Evolutionary conservation across 2,329 filamentous ascomycete species (phyloP).

Genomic region (Cytospora leucostoma): DNA sequence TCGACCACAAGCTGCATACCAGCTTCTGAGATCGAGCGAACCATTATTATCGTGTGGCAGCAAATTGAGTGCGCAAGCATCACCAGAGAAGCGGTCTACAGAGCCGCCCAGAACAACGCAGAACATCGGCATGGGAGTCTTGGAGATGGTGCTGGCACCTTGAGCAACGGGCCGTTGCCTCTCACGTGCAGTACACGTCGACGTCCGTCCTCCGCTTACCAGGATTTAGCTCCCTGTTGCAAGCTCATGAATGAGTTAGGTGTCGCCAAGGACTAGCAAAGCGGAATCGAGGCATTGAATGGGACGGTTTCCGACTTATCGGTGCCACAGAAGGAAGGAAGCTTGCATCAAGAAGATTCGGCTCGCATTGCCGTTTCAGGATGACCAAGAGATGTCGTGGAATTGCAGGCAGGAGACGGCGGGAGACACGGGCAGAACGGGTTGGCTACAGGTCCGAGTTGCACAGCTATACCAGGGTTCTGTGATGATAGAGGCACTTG

Average conservation of each 20-base stretch:
- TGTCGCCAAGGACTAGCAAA: constrained; percentile 2
- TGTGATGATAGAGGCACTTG: not conserved
- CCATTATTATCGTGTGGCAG: not conserved
- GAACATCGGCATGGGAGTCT: not conserved
- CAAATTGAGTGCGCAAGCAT: not conserved
- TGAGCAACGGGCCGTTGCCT: constrained; percentile 3
- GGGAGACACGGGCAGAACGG: not conserved
- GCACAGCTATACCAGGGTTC: not conserved
- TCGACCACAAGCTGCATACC: not conserved
- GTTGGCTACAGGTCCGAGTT: constrained; percentile 2
- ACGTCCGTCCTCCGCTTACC: not conserved
- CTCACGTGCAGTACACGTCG: not conserved
- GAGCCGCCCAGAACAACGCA: not conserved
- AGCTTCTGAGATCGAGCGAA: not conserved
- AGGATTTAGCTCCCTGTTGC: not conserved
- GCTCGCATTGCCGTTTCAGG: not conserved
- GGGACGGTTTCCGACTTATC: not conserved
- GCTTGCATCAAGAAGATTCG: not conserved
- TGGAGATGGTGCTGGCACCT: not conserved
- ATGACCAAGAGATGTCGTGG: not conserved
- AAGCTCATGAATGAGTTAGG: not conserved
- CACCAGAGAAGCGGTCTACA: not conserved
- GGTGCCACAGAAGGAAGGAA: not conserved
- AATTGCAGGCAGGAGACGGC: not conserved
- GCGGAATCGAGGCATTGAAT: not conserved